Evolutionary conservation across 2,329 filamentous ascomycete genomes (phyloP).

Genomic region (Diplodia seriata): DNA sequence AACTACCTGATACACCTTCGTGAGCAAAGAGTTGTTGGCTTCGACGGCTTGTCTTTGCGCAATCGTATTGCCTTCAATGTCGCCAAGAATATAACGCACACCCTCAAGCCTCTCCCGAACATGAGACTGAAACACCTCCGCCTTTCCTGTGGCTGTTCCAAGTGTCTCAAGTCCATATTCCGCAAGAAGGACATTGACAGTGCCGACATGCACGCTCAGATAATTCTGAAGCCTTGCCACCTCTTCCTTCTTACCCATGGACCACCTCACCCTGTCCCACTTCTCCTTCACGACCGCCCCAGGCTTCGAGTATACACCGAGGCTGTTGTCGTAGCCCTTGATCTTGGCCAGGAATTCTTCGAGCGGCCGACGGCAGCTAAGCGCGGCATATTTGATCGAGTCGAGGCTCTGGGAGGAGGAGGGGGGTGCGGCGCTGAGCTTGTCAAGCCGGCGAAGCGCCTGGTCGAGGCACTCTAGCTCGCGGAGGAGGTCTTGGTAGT

Average conservation of each 20-base stretch:
- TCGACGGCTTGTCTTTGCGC: no score
- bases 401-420: neutral
- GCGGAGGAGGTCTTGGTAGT: constrained; percentile 37
- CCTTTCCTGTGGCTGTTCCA: no score
- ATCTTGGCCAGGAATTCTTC: neutral
- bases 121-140: no score
- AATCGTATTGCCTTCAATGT: no score
- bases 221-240: neutral
- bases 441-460: neutral
- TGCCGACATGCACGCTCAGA: neutral
- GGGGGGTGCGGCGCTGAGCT: no score
- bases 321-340: neutral
- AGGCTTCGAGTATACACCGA: neutral
- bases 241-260: neutral
- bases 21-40: no score
- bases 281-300: neutral
- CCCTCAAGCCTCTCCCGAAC: no score
- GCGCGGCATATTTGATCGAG: neutral
- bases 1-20: no score
- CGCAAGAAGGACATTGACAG: neutral
- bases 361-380: neutral
- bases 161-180: no score
- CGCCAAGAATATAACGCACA: no score
- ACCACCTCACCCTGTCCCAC: neutral
- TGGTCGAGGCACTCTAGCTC: constrained; percentile 22